Conservation (phyloP, 139 green algal species). For the Chlorella sp. region DNA sequence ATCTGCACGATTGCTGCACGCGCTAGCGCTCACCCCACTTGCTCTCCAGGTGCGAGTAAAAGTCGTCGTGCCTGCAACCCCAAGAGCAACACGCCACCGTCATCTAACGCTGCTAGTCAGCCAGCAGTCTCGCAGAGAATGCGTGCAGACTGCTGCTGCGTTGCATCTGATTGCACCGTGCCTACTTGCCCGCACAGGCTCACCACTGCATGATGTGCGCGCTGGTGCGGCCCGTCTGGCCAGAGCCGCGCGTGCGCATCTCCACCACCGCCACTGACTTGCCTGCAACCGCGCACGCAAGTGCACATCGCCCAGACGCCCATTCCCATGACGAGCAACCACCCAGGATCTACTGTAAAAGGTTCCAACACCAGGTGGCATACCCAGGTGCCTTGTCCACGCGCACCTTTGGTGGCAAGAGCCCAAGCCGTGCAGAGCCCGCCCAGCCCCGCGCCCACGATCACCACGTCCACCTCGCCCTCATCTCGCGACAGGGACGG, state of each 20-base stretch:
- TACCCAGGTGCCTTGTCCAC: too few relatives aligned
- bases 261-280: conserved; percentile 64
- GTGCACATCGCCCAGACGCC: background rate
- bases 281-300: conserved; percentile 22
- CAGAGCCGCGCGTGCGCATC: conserved; percentile 33
- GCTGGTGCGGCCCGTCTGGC: conserved; percentile 57
- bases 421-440: conserved; percentile 20
- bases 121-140: too few relatives aligned
- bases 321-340: too few relatives aligned
- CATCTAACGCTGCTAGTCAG: too few relatives aligned
- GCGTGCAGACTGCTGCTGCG: too few relatives aligned
- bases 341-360: too few relatives aligned
- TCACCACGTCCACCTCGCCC: conserved; percentile 19
- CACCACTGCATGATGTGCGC: conserved; percentile 55
- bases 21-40: too few relatives aligned
- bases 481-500: background rate
- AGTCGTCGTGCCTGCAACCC: conserved; percentile 55
- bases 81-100: too few relatives aligned
- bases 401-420: conserved; percentile 15
- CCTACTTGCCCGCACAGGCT: background rate
- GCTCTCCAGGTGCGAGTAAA: conserved; percentile 36
- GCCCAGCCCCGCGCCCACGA: conserved; percentile 22
- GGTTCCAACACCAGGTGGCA: too few relatives aligned
- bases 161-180: background rate
- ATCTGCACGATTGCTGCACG: too few relatives aligned